Conservation (phyloP, 768 basidiomycete species). For the Termitomyces sp. region DNA sequence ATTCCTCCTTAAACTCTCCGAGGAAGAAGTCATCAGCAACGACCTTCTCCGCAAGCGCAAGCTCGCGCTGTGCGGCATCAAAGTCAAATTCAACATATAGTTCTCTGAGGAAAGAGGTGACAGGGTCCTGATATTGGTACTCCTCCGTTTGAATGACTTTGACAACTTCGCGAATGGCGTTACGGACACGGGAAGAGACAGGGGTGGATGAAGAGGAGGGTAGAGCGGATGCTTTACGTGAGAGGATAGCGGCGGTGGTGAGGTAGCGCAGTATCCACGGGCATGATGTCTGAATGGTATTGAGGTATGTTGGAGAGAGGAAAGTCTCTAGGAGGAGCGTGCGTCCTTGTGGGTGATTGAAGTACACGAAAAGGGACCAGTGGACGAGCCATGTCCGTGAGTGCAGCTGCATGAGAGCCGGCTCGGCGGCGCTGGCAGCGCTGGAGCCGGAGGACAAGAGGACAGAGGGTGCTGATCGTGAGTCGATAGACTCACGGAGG, state of each 20-base stretch:
- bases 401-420: conserved; percentile 84
- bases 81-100: conserved; percentile 96
- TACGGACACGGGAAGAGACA: conserved; percentile 68
- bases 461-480: conserved; percentile 52
- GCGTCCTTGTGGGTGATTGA: conserved; percentile 90
- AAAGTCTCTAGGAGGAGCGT: conserved; percentile 93
- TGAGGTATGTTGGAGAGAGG: conserved; percentile 94
- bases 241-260: conserved; percentile 87
- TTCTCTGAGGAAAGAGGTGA: conserved; percentile 90
- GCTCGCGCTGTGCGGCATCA: conserved; percentile 83
- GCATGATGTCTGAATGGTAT: conserved; percentile 94
- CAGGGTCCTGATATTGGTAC: conserved; percentile 92
- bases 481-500: conserved; percentile 89
- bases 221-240: conserved; percentile 66
- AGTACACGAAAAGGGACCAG: conserved; percentile 98
- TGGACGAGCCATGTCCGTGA: conserved; percentile 95
- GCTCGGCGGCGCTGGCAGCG: conserved; percentile 42
- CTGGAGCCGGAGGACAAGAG: conserved; percentile 29
- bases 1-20: conserved; percentile 84
- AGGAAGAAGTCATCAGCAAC: conserved; percentile 94
- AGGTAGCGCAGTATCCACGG: conserved; percentile 96
- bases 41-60: conserved; percentile 73
- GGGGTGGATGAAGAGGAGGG: conserved; percentile 34
- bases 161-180: conserved; percentile 88
- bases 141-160: conserved; percentile 93